A percentile compares a stretch with the other conserved stretches of the same genome.
phyloP scores from a whole-genome alignment of 1,139 yeast genomes.

The Meyerozyma guilliermondii region DNA sequence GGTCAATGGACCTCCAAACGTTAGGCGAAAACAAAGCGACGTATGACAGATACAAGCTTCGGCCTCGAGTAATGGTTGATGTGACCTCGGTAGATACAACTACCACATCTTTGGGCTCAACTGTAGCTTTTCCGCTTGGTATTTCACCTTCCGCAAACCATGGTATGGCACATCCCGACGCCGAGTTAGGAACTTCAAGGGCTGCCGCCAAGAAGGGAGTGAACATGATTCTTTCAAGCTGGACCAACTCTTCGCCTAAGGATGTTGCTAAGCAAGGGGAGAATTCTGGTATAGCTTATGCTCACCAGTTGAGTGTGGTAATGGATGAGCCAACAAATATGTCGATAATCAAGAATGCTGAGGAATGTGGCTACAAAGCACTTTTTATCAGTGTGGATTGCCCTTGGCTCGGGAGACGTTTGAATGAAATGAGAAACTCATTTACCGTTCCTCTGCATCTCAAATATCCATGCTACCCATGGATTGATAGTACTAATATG shows the following conservation, averaged over 20 bases:
- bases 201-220: conserved; percentile 5
- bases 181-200: conserved; percentile 5
- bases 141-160: conserved; percentile 1
- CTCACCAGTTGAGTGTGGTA: conserved; percentile 1
- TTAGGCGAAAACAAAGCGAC: conserved; percentile 1
- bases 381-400: conserved; percentile 15
- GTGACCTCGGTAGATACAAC: not conserved
- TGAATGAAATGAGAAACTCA: conserved; percentile 13
- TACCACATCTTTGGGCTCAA: not conserved
- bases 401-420: conserved; percentile 13
- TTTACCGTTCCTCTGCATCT: not conserved
- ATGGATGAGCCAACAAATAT: not conserved
- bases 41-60: not conserved
- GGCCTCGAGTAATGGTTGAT: not conserved
- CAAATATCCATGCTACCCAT: not conserved
- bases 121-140: not conserved
- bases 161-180: conserved; percentile 7
- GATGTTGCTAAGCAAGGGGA: conserved; percentile 1
- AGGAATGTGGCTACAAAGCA: conserved; percentile 13
- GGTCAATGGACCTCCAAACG: not conserved
- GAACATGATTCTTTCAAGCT: conserved; percentile 2
- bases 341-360: conserved; percentile 12
- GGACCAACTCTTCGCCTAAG: not conserved
- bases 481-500: not conserved
- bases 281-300: not conserved